A percentile compares a stretch with the other conserved stretches of the same genome.
These are phyloP conservation scores for Dichotomocladium elegans DNA, from an alignment of 371 early-diverging fungal genomes.

Conservation along the genomic window DNA sequence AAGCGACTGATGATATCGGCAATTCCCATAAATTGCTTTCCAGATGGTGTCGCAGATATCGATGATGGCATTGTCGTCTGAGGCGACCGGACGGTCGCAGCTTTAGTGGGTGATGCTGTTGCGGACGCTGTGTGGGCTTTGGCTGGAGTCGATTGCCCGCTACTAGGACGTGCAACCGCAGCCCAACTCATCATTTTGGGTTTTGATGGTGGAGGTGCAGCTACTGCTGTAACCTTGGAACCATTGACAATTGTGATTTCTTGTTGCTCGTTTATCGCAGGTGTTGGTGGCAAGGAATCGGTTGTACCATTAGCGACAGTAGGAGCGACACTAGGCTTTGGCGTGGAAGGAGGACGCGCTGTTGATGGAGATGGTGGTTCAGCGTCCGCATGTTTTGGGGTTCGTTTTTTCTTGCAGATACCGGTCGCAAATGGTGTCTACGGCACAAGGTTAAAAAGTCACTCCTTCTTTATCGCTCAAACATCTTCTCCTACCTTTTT, in stretches of 20 bases:
- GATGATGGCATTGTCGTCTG: not conserved
- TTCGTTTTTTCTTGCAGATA: slow-evolving; percentile 14
- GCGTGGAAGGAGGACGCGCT: slow-evolving; percentile 6
- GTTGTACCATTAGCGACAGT: no score
- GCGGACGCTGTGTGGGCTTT: slow-evolving; percentile 25
- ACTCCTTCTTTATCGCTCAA: slow-evolving; percentile 4
- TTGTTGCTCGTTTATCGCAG: no score
- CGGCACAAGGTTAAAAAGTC: not conserved
- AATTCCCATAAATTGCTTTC: slow-evolving; percentile 53
- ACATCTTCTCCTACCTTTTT: slow-evolving; percentile 30
- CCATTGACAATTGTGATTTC: no score
- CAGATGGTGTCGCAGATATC: slow-evolving; percentile 16
- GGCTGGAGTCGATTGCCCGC: no score
- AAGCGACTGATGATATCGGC: slow-evolving; percentile 55
- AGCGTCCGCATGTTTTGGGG: slow-evolving; percentile 2
- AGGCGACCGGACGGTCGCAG: not conserved
- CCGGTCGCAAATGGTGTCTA: slow-evolving; percentile 46
- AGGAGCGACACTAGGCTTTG: not conserved
- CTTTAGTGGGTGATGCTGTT: not conserved
- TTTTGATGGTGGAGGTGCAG: slow-evolving; percentile 31
- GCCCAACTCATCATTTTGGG: slow-evolving; percentile 61
- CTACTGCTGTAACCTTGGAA: not conserved
- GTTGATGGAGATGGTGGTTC: slow-evolving; percentile 6
- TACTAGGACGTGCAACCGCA: no score
- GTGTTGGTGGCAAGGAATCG: no score